These are phyloP conservation scores for Botrytis porri DNA, from an alignment of 2,329 filamentous ascomycete genomes.

Conservation along the genomic window DNA sequence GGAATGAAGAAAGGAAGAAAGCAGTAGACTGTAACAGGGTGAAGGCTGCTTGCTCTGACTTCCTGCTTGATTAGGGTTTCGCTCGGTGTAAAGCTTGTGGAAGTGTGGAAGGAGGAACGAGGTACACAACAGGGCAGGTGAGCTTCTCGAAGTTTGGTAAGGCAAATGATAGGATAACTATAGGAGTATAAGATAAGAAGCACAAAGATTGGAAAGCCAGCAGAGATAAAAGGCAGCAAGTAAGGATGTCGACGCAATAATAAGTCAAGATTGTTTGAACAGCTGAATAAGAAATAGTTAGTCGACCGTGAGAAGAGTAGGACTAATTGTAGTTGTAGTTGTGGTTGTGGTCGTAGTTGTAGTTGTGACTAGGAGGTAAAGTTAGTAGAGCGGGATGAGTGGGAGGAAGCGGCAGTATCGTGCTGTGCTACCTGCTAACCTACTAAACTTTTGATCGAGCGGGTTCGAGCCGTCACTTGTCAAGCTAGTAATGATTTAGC, in stretches of 20 bases:
- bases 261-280: not conserved
- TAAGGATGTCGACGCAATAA: not conserved
- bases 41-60: not conserved
- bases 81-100: conserved; percentile 8
- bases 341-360: not conserved
- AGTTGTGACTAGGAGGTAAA: not conserved
- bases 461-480: conserved; percentile 10
- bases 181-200: conserved; percentile 3
- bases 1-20: conserved; percentile 4
- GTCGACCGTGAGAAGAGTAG: not conserved
- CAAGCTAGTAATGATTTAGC: not conserved
- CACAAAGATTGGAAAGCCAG: not conserved
- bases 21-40: not conserved
- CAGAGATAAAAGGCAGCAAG: not conserved
- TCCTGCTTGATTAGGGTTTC: not conserved
- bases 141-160: conserved; percentile 20
- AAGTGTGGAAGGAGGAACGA: conserved; percentile 8
- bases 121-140: conserved; percentile 18
- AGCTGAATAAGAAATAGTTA: not conserved
- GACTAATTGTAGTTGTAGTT: not conserved
- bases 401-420: conserved; percentile 8
- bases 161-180: conserved; percentile 8
- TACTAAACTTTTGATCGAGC: not conserved
- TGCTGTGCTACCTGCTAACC: conserved; percentile 1
- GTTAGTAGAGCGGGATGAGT: conserved; percentile 10